Evolutionary conservation across 345 rosid species (phyloP).

Genomic region (Aegle marmelos): DNA sequence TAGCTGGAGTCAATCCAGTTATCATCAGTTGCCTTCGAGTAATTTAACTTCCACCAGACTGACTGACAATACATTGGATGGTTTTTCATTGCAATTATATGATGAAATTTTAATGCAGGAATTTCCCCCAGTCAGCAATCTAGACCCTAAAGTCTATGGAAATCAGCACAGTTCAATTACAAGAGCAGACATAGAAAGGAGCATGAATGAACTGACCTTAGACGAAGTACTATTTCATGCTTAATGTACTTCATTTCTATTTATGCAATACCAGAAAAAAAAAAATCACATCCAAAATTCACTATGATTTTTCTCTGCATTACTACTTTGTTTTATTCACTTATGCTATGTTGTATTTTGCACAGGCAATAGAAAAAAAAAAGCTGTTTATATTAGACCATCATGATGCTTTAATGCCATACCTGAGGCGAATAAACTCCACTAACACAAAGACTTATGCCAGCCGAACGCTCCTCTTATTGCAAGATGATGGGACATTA

Average conservation of each 20-base stretch:
- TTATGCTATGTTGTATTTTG: constrained; percentile 6
- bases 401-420: constrained; percentile 81
- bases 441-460: constrained; percentile 82
- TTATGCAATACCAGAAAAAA: background rate
- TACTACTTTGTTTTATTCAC: background rate
- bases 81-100: background rate
- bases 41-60: background rate
- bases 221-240: constrained; percentile 38
- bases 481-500: constrained; percentile 67
- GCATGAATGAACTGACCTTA: constrained; percentile 64
- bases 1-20: constrained; percentile 68
- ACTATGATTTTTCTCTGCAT: background rate
- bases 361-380: constrained; percentile 56
- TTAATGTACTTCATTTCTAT: background rate
- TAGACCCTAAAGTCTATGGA: constrained; percentile 56
- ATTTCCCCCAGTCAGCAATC: constrained; percentile 72
- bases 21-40: constrained; percentile 49
- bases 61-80: background rate
- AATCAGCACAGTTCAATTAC: constrained; percentile 61
- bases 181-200: constrained; percentile 43
- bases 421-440: constrained; percentile 60
- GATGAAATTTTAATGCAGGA: constrained; percentile 37
- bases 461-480: constrained; percentile 63
- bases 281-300: background rate
- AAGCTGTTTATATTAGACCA: constrained; percentile 72